Conservation (phyloP, 805 yeast genomes). For the Scheffersomyces stipitis region DNA sequence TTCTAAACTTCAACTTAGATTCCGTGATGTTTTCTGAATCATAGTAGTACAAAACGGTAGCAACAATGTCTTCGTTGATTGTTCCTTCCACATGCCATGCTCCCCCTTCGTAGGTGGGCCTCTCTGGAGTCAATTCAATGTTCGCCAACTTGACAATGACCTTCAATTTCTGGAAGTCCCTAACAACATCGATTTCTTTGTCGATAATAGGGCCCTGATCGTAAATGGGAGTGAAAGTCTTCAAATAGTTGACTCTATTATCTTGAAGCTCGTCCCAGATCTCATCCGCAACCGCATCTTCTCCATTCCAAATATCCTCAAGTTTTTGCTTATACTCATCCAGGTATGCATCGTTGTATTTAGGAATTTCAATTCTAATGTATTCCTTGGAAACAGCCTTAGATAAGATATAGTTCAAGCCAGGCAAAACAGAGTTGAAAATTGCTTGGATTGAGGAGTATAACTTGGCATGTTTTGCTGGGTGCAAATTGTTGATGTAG, state of each 20-base stretch:
- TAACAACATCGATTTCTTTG: constrained; percentile 12
- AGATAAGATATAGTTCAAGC: constrained; percentile 27
- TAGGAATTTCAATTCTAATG: constrained; percentile 15
- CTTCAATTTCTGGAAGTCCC: constrained; percentile 21
- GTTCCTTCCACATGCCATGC: constrained; percentile 47
- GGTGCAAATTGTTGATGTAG: constrained; percentile 44
- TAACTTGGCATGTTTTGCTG: constrained; percentile 20
- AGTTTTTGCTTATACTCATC: constrained; percentile 1
- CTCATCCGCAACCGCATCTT: constrained; percentile 5
- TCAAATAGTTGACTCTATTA: neutral
- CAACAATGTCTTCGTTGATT: constrained; percentile 41
- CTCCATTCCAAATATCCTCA: constrained; percentile 5
- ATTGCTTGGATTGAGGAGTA: constrained; percentile 30
- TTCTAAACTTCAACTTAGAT: constrained; percentile 30
- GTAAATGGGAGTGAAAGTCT: constrained; percentile 3
- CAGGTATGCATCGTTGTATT: constrained; percentile 14
- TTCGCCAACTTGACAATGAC: constrained; percentile 42
- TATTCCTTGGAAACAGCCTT: constrained; percentile 17
- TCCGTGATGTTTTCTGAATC: constrained; percentile 39
- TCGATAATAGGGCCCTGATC: constrained; percentile 4
- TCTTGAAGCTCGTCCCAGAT: constrained; percentile 10
- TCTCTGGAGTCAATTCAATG: constrained; percentile 41
- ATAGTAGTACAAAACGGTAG: constrained; percentile 41
- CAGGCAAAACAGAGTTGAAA: constrained; percentile 31
- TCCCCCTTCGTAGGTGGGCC: constrained; percentile 38